Evolutionary conservation across 2,329 filamentous ascomycete species (phyloP), one percentile per base, ranked within the genome.

Genomic region (Sporothrix phasma): DNA sequence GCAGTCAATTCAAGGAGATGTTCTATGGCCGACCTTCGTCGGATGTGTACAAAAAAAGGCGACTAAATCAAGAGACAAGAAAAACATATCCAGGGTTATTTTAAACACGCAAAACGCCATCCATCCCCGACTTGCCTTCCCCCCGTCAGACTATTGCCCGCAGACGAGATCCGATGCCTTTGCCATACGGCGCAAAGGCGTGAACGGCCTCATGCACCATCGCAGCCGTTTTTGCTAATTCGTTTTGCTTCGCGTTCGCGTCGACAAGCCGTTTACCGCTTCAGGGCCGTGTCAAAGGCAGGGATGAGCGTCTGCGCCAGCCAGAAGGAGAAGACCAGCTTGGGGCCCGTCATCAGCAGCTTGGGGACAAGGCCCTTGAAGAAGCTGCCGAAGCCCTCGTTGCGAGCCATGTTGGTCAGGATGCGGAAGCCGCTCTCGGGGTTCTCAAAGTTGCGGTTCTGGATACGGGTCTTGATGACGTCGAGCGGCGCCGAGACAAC

Each of bases 291-390:
- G 70, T 86, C 90, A 76, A 97, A 97, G 45, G 92, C 88, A 61
- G 94, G 94, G 74, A 99, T 99, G 72, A 99, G 81, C 34, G 94
- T 97, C 82, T 99, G 94, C 65, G 94, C 94, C 74, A 99, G 86
- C 94, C 94, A 99, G 87, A 99, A 99, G 67, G 92, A 97, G 82
- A 99, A 99, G 68, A 97, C 94, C 66, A 99, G 84, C 84, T 99
- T 99, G 68, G 94, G 94, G 26, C 94, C 95, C 17, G 94, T 99
- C 94, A 99, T 99, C 73, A 99, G 84, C 69, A 99, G 86, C 88
- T 99, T 99, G 67, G 94, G 94, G 59, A 92, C 89, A 69, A 99
- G 79, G 49, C 94, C 94, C 85, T 99, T 99, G 86, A 99, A 99
- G 84, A 99, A 97, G 72, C 88, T 88, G 17, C 82, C 80, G 65